Evolutionary conservation across 148 eudicot genomes (phyloP), one percentile per base, ranked within the genome.

Genomic region (Rheum nobile): DNA sequence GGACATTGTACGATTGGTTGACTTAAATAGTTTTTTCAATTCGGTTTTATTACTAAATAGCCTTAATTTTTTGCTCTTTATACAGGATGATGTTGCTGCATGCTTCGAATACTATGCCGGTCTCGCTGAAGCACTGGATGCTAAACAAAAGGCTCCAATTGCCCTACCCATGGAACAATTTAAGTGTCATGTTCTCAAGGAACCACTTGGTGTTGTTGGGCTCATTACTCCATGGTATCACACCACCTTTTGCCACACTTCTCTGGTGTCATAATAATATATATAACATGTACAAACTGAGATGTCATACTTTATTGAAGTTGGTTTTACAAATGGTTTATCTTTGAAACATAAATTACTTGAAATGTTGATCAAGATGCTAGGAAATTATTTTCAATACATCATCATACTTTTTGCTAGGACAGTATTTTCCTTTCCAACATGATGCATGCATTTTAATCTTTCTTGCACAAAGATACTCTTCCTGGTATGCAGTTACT

Each of bases 171-270:
- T 90, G 96, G 96, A 96, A 0, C 82, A 93, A 81, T 90, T 96
- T 76, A 96, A 90, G 79, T 77, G 83, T 79, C 94, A 96, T 79
- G 87, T 92, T 72, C 78, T 96, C 10, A 90, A 76, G 83, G 92
- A 96, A 75, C 97, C 99, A 28, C 80, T 96, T 71, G 99, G 99
- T 44, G 95, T 96, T 43, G 96, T 96, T 88, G 99, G 96, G 11
- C 82, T 96, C 73, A 96, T 96, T 79, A 92, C 99, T 77, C 99
- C 99, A 72, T 96, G 99, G 99, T 96, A 84, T 34, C 52, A 70
- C 43, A 71, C 32, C 37, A 17, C 39, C 43, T 16, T 65, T 32
- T 31, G 68, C 8, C 70, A 65, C n/a, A 65, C 22, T 32, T 29
- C 37, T 61, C 8, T 8, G 39, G 11, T 65, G 41, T 65, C 21